Conservation (phyloP, 345 rosid species). For the Psidium guajava region DNA sequence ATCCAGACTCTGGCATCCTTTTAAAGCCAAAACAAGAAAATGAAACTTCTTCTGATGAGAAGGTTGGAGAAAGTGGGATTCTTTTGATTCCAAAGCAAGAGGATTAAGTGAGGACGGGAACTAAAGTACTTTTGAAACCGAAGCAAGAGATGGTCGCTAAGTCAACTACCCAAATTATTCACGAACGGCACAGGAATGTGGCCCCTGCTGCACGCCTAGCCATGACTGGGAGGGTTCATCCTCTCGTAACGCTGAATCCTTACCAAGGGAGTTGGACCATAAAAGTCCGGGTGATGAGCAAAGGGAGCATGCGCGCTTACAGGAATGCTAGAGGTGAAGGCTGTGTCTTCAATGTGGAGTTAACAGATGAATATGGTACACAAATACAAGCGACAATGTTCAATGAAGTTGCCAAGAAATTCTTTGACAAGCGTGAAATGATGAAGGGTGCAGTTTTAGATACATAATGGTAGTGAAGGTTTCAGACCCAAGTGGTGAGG, state of each 20-base stretch:
- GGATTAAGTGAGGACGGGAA: slow-evolving; percentile 9
- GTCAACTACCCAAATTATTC: slow-evolving; percentile 78
- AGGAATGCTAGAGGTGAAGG: slow-evolving; percentile 89
- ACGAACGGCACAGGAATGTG: slow-evolving; percentile 55
- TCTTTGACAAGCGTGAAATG: slow-evolving; percentile 55
- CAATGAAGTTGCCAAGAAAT: slow-evolving; percentile 81
- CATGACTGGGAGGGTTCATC: slow-evolving; percentile 89
- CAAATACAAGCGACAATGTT: slow-evolving; percentile 97
- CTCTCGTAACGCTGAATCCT: slow-evolving; percentile 86
- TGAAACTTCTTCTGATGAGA: background rate
- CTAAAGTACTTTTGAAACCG: slow-evolving; percentile 47
- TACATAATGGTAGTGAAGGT: slow-evolving; percentile 66
- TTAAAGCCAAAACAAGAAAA: slow-evolving; percentile 40
- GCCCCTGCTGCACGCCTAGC: slow-evolving; percentile 79
- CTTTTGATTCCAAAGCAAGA: slow-evolving; percentile 39
- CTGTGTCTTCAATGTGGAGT: slow-evolving; percentile 88
- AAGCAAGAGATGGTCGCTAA: slow-evolving; percentile 56
- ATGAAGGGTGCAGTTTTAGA: slow-evolving; percentile 91
- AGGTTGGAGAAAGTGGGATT: slow-evolving; percentile 10
- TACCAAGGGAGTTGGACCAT: slow-evolving; percentile 97
- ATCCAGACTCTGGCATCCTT: slow-evolving; percentile 5
- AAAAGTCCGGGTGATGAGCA: slow-evolving; percentile 78
- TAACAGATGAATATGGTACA: slow-evolving; percentile 93
- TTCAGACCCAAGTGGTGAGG: slow-evolving; percentile 73
- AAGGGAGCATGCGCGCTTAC: slow-evolving; percentile 78